A percentile compares a stretch with the other conserved stretches of the same genome.
phyloP scores from a whole-genome alignment of 805 yeast species.

The Sungouiella thailandica region DNA sequence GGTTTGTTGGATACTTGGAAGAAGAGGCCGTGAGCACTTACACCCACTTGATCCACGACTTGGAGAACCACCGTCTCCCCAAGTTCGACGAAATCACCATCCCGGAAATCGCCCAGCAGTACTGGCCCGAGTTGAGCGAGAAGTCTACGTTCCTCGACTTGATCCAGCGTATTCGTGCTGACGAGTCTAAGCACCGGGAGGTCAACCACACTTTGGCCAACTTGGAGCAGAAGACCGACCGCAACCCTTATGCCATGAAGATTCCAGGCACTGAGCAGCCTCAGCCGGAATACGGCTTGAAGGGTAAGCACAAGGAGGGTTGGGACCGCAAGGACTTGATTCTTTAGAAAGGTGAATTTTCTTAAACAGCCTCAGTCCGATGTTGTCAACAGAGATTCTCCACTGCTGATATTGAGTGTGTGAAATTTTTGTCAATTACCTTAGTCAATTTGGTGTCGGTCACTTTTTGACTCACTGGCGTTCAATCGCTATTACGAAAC shows the following conservation, averaged over 20 bases:
- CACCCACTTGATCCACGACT: slow-evolving; percentile 51
- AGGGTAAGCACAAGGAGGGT: slow-evolving; percentile 28
- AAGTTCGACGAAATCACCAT: slow-evolving; percentile 40
- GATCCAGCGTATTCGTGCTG: slow-evolving; percentile 61
- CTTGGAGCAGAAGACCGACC: slow-evolving; percentile 45
- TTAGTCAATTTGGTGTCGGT: too few species aligned
- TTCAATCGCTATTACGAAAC: too few species aligned
- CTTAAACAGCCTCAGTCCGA: background rate
- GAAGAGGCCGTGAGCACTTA: slow-evolving; percentile 74
- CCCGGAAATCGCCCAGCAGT: slow-evolving; percentile 57
- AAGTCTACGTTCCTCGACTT: slow-evolving; percentile 55
- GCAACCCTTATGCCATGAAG: slow-evolving; percentile 62
- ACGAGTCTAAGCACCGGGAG: slow-evolving; percentile 75
- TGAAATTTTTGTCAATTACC: too few species aligned
- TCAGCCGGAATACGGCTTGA: slow-evolving; percentile 36
- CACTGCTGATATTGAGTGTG: too few species aligned
- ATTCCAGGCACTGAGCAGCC: slow-evolving; percentile 30
- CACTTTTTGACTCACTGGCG: too few species aligned
- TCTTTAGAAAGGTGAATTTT: slow-evolving; percentile 8
- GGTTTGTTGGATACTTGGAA: slow-evolving; percentile 74
- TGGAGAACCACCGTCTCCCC: slow-evolving; percentile 49
- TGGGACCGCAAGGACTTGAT: slow-evolving; percentile 40
- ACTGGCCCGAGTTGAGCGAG: slow-evolving; percentile 54
- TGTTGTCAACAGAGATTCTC: too few species aligned
- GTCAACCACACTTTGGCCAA: slow-evolving; percentile 76